Evolutionary conservation across 352 stramenopile genomes (phyloP).

Genomic region (Phytophthora kernoviae): DNA sequence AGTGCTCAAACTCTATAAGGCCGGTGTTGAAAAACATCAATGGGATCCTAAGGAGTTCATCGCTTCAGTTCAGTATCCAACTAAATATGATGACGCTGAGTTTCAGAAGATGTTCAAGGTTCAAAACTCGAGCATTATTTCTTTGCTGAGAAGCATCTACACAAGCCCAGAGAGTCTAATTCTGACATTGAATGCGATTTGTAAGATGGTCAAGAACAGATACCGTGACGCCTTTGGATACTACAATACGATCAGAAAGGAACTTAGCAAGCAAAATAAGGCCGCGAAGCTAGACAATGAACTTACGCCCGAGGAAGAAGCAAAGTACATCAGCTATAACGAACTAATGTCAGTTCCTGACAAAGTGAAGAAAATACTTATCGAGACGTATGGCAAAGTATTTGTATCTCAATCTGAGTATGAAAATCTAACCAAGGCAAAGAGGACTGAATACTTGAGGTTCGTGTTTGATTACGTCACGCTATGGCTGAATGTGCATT

Average conservation of each 20-base stretch:
- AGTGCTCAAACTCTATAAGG: slow-evolving; percentile 4
- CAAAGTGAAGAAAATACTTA: slow-evolving; percentile 2
- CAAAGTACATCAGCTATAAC: slow-evolving; percentile 7
- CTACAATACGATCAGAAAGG: slow-evolving; percentile 6
- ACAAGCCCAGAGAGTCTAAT: slow-evolving; percentile 5
- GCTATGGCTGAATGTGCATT: slow-evolving; percentile 5
- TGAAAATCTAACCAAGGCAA: background rate
- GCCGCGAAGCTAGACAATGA: slow-evolving; percentile 4
- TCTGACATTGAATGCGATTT: slow-evolving; percentile 1
- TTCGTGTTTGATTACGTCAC: slow-evolving; percentile 8
- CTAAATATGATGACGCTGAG: slow-evolving; percentile 2
- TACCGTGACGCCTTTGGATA: slow-evolving; percentile 1
- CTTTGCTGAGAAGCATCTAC: slow-evolving; percentile 3
- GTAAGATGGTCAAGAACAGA: slow-evolving; percentile 8
- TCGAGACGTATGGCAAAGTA: slow-evolving; percentile 2
- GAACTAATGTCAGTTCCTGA: slow-evolving; percentile 4
- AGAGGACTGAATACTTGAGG: slow-evolving; percentile 6
- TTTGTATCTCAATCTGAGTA: slow-evolving; percentile 6
- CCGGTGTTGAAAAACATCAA: slow-evolving; percentile 2
- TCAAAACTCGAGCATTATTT: slow-evolving; percentile 1
- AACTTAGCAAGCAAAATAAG: slow-evolving; percentile 7
- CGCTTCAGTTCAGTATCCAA: background rate
- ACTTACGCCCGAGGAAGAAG: slow-evolving; percentile 6
- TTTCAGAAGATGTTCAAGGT: slow-evolving; percentile 4
- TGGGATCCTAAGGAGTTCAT: slow-evolving; percentile 2